Evolutionary conservation across 768 basidiomycete genomes (phyloP), one percentile per base, ranked within the genome.

Genomic region (Guyanaporus albipodus): DNA sequence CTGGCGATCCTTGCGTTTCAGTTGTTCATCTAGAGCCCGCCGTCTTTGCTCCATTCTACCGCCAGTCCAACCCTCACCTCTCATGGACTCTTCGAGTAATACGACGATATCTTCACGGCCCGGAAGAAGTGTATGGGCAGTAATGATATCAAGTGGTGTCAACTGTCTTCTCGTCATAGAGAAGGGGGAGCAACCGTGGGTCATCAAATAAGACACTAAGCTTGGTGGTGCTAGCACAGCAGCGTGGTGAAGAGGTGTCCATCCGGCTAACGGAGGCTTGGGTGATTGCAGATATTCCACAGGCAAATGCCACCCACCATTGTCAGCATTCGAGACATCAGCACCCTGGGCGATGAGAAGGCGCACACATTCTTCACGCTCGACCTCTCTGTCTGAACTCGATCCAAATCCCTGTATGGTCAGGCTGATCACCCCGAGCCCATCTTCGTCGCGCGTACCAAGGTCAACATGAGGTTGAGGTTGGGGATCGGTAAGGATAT

Each of bases 191-290:
- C 90, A 91, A 37, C 91, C 91, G 56, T 91, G 88, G 10, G 91
- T 95, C 70, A 98, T 84, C 19, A 99, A 74, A 73, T 91, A 86
- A 0, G 93, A 91, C 18, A 98, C 79, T 18, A 98, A 72, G 3
- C 93, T 93, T 3, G 94, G 89, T 26, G 95, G 92, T 11, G 91
- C 83, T 29, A 90, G 72, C 42, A 98, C 69, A 8, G 88, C 88
- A 8, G 95, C 91, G 69, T 95, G 85, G 59, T 97, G 95, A 11
- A 99, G 74, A 4, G 94, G 83, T 9, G 91, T 92, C 96, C 96
- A 98, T 27, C 95, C 94, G 50, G 80, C 93, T 96, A 57, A 47
- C 37, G 50, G 38, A 36, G 4, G 33, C 26, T 33, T 50, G 47
- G 54, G 23, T 29, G 46, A 42, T 34, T 29, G 26, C 18, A 45